Evolutionary conservation across 2,329 filamentous ascomycete species (phyloP).

Genomic region (Triangularia verruculosa): DNA sequence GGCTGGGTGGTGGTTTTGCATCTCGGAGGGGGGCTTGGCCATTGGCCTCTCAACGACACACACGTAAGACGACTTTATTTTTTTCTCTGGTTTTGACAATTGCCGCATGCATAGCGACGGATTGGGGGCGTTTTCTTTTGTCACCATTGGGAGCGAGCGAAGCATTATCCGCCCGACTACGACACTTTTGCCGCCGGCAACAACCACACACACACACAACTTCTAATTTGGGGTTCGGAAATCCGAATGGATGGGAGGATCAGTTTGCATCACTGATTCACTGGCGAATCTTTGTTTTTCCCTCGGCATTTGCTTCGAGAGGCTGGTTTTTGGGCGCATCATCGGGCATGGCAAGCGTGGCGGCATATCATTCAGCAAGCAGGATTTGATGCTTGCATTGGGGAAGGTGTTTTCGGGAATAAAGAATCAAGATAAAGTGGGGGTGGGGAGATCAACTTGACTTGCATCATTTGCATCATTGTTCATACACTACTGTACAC

Average conservation of each 20-base stretch:
- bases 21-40: neutral
- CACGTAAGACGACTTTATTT: neutral
- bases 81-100: constrained; percentile 1
- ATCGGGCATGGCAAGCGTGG: neutral
- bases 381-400: neutral
- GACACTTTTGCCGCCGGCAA: neutral
- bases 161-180: constrained; percentile 5
- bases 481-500: neutral
- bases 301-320: neutral
- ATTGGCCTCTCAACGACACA: neutral
- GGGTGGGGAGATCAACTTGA: neutral
- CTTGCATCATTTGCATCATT: neutral
- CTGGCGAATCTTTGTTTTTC: neutral
- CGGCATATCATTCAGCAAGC: neutral
- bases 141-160: constrained; percentile 6
- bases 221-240: neutral
- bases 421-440: too few relatives aligned
- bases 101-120: constrained; percentile 19
- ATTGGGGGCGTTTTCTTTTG: constrained; percentile 6
- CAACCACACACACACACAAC: neutral
- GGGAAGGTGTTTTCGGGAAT: neutral
- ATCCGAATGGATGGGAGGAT: neutral
- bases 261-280: neutral
- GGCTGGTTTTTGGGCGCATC: neutral
- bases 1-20: neutral